Base-by-base conservation (phyloP, 441 rosid species). In the Hura crepitans region DNA sequence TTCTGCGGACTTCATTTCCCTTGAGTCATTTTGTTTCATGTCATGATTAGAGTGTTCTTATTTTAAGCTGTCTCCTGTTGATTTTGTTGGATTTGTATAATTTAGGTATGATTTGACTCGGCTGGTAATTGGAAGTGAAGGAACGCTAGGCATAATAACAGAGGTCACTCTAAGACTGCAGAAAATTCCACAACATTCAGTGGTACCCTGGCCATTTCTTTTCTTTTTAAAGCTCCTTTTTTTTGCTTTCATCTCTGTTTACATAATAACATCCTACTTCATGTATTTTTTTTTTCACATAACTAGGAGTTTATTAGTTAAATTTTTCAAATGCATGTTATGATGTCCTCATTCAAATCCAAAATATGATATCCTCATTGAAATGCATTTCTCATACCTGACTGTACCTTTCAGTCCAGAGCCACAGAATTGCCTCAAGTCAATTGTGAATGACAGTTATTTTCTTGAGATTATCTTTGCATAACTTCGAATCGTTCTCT, bases 61-160 rank as follows among this genome's bases (percentile, higher is more conserved):
- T 63, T 14, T 65, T 31, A 23, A 56, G 3, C 4, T 31, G 47
- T 11, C 13, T 27, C 28, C 18, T 43, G 51, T 50, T 28, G 47
- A 49, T 18, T 54, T 64, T 39, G 49, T 65, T 65, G 65, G 59
- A 18, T 70, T 54, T 68, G 42, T 55, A 10, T 62, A 23, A 61
- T 33, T 17, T 53, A 93, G 98, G 79, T 93, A 93, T 78, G 98
- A 93, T 74, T 81, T 91, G 85, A 91, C 98, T 51, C 96, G 96
- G 72, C 79, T 91, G 78, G 75, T 93, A 27, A 87, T 94, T 81
- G 98, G 98, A 74, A 94, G 98, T 81, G 98, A 91, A 81, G 98
- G 98, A 71, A 93, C 98, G 30, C 79, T 93, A 67, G 98, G 98
- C 49, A 83, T 93, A 27, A 81, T 91, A 74, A 88, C 97, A 51